Base-by-base conservation (phyloP, 768 basidiomycete species). In the Stropharia rugosoannulata region DNA sequence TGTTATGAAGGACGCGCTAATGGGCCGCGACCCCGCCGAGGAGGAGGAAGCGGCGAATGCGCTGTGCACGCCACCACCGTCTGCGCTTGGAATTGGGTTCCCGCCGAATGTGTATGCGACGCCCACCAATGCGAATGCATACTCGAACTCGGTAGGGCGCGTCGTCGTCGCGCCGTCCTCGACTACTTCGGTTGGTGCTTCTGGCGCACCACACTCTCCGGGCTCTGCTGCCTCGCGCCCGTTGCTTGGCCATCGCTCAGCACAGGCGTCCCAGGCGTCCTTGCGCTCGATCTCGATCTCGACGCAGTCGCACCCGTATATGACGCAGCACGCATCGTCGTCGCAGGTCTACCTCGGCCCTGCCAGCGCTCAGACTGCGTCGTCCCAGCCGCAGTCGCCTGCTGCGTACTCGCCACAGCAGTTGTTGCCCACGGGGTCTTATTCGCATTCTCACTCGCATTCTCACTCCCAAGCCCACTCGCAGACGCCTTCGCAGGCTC, bases 341-440 rank as follows among this genome's bases (percentile, higher is more conserved):
- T 69, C 68, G 27, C 69, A 65, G 55, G 63, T 70, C 16, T 69
- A 67, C 48, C 52, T 70, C 39, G 68, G 68, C 16, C 61, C 61
- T 9, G 36, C 48, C 13, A 16, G 15, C 12, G 13, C 27, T 22
- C 22, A 22, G 22, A 36, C 10, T 13, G 25, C 54, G 10, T 16
- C 10, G 1, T 27, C 37, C 15, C 36, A 49, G 35, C 18, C 15
- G 16, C 35, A 38, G 9, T 12, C 32, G 48, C 48, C 35, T 7
- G 35, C 36, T 22, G 35, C 35, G 36, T 37, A 18, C 16, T 22
- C n/a, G 22, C 22, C n/a, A 9, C 43, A 7, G 22, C 48, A 12
- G 12, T 19, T n/a, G 22, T n/a, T 27, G 11, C 32, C 45, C 22
- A 9, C 19, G n/a, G 45, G 19, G 11, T 47, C 45, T 19, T 47